Evolutionary conservation across 257 asterid genomes (phyloP).

Genomic region (Solanum virginianum): DNA sequence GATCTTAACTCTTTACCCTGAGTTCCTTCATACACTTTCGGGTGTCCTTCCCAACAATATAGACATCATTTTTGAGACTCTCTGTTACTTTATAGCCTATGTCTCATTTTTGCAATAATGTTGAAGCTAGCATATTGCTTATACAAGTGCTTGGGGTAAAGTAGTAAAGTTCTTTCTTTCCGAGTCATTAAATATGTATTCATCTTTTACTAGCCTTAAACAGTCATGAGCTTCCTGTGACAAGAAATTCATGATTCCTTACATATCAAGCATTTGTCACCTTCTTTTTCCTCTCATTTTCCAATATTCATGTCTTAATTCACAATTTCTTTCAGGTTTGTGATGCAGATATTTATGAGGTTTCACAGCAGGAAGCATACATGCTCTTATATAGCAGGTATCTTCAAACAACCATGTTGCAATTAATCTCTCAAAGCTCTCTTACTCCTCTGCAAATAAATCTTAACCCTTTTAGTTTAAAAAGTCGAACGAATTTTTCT

Average conservation of each 20-base stretch:
- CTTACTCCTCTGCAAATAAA: not conserved
- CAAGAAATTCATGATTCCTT: not conserved
- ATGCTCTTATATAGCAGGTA: slow-evolving; percentile 95
- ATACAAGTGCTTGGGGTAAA: not conserved
- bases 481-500: not conserved
- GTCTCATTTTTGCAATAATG: not conserved
- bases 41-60: not conserved
- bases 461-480: not conserved
- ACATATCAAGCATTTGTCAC: not conserved
- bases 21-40: not conserved
- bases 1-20: not conserved
- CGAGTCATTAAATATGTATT: not conserved
- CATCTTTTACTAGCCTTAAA: not conserved
- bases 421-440: not conserved
- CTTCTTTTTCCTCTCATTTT: not conserved
- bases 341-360: slow-evolving; percentile 58
- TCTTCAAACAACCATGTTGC: not conserved
- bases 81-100: not conserved
- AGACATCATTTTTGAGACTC: not conserved
- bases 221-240: not conserved
- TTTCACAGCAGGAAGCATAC: slow-evolving; percentile 91
- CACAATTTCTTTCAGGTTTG: slow-evolving; percentile 37
- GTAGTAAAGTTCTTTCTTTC: not conserved
- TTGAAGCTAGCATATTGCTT: not conserved
- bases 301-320: not conserved